Base-by-base conservation (phyloP, 2,329 filamentous ascomycete genomes). In the Arthrinium phaeospermum region DNA sequence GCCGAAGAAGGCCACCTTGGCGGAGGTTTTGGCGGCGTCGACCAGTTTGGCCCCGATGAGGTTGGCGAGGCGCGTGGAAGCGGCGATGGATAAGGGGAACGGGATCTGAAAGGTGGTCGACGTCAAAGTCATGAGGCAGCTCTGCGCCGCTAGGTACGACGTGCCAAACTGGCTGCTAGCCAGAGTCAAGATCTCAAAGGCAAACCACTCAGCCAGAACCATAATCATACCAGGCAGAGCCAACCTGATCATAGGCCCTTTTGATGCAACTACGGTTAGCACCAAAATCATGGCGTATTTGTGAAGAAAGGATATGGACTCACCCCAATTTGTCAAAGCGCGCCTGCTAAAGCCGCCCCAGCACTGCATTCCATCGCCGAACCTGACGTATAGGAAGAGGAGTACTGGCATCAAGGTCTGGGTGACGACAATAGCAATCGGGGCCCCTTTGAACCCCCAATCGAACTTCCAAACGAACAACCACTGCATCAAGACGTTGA, bases 151-250 rank as follows among this genome's bases (percentile, higher is more conserved):
- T 0, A 98, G 89, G 74, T 92, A 91, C 24, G 91, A 91, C 1
- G 93, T 91, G 22, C 93, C 93, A 72, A 98, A 91, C 77, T 93
- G 94, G 70, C 92, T 94, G 0, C 94, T 90, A 12, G 91, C 91
- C n/a, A 98, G 86, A 0, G 95, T 98, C 74, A 98, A 86, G 68
- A 98, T 91, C 81, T 98, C 96, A 81, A 98, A 98, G 8, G 95
- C 95, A 14, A 98, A 88, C 84, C 94, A 97, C 81, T 98, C 96
- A 6, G 96, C 95, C 81, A 97, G 91, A 1, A 98, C 93, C 95
- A 98, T 98, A 75, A 98, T 85, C 80, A 98, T 91, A 1, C 96
- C 96, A 0, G 96, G 95, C 16, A 98, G 85, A 0, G 96, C 94
- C 49, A 98, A 91, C 68, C 91, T 90, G 77, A 98, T 90, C 96